Base-by-base conservation (phyloP, 768 basidiomycete genomes). In the Hysterangium stoloniferum region DNA sequence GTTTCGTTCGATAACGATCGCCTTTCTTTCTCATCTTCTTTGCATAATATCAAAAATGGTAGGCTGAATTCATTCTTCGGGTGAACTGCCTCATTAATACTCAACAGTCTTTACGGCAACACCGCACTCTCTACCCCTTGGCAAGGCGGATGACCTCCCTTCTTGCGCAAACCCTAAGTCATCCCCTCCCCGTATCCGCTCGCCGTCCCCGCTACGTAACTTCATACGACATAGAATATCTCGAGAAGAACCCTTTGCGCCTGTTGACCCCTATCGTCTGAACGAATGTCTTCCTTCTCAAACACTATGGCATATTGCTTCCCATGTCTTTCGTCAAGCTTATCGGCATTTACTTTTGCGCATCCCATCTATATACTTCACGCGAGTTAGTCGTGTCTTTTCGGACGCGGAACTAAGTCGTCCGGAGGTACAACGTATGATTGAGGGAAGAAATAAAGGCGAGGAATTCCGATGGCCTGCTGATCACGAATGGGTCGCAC, bases 281-380 rank as follows among this genome's bases (percentile, higher is more conserved):
- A 62, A 59, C 32, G 35, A 60, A 1, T 54, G 54, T 12, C 15
- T 41, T 17, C 47, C 33, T 4, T 32, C 43, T 1, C 29, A 44
- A 4, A 57, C 32, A n/a, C 46, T n/a, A 60, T 41, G 15, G 35
- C 47, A n/a, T 41, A 22, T 60, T 19, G 29, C 61, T n/a, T 71
- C 71, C 35, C 68, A 66, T 1, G 34, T 76, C 13, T 68, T 73
- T 0, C 65, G 74, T 20, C 71, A 74, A 55, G 24, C 64, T 0
- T 78, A 77, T 56, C 62, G 75, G 37, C 63, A 67, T 40, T 36
- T 67, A 24, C 75, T 89, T 6, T 71, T 89, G 15, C 75, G 80
- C 13, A 73, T 90, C n/a, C 88, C 87, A 1, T 76, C 82, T 0
- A 69, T 88, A 58, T 90, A 90, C 59, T 90, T 88, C 64, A 76